Percentiles rank a stretch among this genome's conserved stretches.
These are phyloP conservation scores for Vicia faba DNA, from an alignment of 306 rosid genomes.

Conservation along the genomic window DNA sequence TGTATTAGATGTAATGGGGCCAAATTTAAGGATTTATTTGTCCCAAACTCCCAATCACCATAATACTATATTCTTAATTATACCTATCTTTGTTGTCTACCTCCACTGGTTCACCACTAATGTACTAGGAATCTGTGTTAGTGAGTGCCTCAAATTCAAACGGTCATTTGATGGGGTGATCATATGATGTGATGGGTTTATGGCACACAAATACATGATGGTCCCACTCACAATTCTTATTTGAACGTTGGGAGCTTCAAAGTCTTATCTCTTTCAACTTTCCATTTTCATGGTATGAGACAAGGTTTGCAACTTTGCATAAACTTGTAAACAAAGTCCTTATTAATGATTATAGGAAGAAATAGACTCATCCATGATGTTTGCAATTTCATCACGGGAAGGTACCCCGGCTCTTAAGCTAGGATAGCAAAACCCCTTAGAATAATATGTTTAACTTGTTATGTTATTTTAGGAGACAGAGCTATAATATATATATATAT, in stretches of 20 bases:
- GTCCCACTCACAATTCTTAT: conserved; percentile 39
- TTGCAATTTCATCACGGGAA: not conserved
- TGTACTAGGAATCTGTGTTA: not conserved
- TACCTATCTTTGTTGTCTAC: not conserved
- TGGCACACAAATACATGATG: conserved; percentile 42
- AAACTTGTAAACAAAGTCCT: conserved; percentile 30
- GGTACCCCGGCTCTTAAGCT: too few relatives aligned
- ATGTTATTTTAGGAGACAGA: too few relatives aligned
- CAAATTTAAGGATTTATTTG: not conserved
- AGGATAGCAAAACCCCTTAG: too few relatives aligned
- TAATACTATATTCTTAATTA: not conserved
- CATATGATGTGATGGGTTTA: conserved; percentile 21
- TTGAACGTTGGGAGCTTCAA: conserved; percentile 54
- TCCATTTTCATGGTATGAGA: conserved; percentile 1
- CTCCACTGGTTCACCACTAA: conserved; percentile 14
- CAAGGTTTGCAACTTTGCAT: conserved; percentile 21
- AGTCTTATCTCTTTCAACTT: not conserved
- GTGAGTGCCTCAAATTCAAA: conserved; percentile 46
- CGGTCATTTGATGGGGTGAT: conserved; percentile 42
- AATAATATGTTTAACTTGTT: too few relatives aligned
- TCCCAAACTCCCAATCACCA: not conserved
- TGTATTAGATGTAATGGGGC: not conserved
- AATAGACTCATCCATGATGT: conserved; percentile 2
- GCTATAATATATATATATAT: too few relatives aligned
- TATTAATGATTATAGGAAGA: conserved; percentile 23